These are phyloP conservation scores for Dryas drummondii DNA, from an alignment of 306 rosid species.

Conservation along the genomic window DNA sequence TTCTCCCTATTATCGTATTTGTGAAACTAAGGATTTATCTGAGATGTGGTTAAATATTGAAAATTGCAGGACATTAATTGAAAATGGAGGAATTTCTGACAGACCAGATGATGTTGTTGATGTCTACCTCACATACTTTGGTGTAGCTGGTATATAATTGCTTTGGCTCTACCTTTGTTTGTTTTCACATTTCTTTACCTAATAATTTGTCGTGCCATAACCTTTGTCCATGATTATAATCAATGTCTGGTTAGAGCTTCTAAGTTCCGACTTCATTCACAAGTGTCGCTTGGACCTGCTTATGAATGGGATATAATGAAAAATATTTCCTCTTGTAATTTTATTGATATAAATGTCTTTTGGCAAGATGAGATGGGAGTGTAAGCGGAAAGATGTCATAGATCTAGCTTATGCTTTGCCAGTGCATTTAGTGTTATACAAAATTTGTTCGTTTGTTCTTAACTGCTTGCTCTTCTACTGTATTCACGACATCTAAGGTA, in stretches of 20 bases:
- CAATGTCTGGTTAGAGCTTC: slow-evolving; percentile 5
- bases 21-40: slow-evolving; percentile 19
- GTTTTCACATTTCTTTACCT: slow-evolving; percentile 2
- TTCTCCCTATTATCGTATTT: slow-evolving; percentile 12
- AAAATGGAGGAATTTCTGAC: slow-evolving; percentile 93
- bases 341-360: no score
- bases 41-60: slow-evolving; percentile 19
- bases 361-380: no score
- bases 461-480: neutral
- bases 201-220: no score
- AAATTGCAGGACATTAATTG: slow-evolving; percentile 64
- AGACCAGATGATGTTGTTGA: slow-evolving; percentile 95
- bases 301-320: no score
- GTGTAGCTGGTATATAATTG: slow-evolving; percentile 64
- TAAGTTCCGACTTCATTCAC: neutral
- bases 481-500: neutral
- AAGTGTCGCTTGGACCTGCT: neutral
- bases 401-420: no score
- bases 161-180: slow-evolving; percentile 12
- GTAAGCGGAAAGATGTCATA: no score
- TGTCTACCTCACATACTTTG: slow-evolving; percentile 81
- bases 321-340: no score
- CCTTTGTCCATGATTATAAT: no score
- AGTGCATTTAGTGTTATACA: neutral
- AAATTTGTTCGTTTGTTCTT: neutral